A percentile compares a stretch with the other conserved stretches of the same genome.
phyloP scores from a whole-genome alignment of 352 stramenopile species.

The Pythium coloratum region DNA sequence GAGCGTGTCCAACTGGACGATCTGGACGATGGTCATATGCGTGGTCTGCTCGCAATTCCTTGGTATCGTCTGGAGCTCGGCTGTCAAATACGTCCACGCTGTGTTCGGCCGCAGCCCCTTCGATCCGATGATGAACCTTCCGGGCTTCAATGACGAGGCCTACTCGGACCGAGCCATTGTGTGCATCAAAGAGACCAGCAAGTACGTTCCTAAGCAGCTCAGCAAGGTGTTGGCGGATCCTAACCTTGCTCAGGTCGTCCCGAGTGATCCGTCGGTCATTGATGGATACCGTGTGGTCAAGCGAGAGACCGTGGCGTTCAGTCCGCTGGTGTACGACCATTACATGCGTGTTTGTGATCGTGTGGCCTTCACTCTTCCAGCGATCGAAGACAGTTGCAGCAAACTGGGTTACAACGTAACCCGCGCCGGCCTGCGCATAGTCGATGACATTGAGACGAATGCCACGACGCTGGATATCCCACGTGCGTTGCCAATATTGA shows the following conservation, averaged over 20 bases:
- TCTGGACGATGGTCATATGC: neutral
- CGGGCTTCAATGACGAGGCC: constrained; percentile 36
- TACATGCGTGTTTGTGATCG: constrained; percentile 14
- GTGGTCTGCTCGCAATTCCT: constrained; percentile 32
- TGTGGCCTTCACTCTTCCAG: constrained; percentile 15
- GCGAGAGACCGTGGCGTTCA: constrained; percentile 10
- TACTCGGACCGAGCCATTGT: constrained; percentile 39
- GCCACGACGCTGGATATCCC: neutral
- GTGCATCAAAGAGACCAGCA: constrained; percentile 19
- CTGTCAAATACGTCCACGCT: too few relatives aligned
- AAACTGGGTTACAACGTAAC: neutral
- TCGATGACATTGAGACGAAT: neutral
- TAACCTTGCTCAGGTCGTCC: constrained; percentile 5
- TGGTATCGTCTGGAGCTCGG: constrained; percentile 19
- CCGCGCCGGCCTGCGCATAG: neutral
- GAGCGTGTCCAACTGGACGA: neutral
- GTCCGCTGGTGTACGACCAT: neutral
- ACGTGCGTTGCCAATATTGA: neutral
- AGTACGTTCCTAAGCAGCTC: constrained; percentile 32
- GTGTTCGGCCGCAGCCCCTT: neutral
- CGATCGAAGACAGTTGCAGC: neutral
- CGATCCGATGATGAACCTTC: neutral
- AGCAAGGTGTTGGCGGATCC: constrained; percentile 9
- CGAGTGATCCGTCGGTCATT: constrained; percentile 2
- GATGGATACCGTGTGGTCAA: constrained; percentile 30